These are phyloP conservation scores for Boletus rubescentipes DNA, from an alignment of 768 basidiomycete genomes.

Conservation along the genomic window DNA sequence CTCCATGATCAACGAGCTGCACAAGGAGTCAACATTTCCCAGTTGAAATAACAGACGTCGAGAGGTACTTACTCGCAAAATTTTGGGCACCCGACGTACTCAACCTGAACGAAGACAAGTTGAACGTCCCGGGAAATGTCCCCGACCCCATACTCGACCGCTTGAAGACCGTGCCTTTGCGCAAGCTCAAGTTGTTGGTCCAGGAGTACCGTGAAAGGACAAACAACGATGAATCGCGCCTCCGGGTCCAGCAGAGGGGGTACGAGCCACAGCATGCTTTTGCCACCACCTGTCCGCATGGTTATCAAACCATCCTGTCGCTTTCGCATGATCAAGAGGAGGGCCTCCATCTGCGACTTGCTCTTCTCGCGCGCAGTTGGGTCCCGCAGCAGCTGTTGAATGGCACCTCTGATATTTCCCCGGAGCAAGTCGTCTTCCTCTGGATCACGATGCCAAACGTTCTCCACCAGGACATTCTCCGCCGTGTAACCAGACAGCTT, in stretches of 20 bases:
- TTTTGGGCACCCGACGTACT: neutral
- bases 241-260: neutral
- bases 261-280: slow-evolving; percentile 2
- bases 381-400: neutral
- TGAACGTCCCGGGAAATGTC: neutral
- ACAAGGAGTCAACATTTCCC: neutral
- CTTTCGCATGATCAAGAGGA: neutral
- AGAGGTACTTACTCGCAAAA: neutral
- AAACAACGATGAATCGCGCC: neutral
- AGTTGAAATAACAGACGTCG: neutral
- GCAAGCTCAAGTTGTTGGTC: neutral
- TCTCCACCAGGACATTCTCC: neutral
- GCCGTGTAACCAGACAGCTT: neutral
- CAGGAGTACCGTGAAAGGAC: slow-evolving; percentile 1
- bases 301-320: slow-evolving; percentile 4
- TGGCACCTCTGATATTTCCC: neutral
- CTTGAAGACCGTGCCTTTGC: neutral
- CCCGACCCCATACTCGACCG: neutral
- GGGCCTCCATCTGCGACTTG: neutral
- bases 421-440: neutral
- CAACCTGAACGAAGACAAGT: slow-evolving; percentile 3
- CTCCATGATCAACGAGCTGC: neutral
- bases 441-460: neutral
- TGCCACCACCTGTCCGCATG: slow-evolving; percentile 5
- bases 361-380: neutral